phyloP scores from a whole-genome alignment of 164 flowering plant genomes.

The Vitis amurensis region DNA sequence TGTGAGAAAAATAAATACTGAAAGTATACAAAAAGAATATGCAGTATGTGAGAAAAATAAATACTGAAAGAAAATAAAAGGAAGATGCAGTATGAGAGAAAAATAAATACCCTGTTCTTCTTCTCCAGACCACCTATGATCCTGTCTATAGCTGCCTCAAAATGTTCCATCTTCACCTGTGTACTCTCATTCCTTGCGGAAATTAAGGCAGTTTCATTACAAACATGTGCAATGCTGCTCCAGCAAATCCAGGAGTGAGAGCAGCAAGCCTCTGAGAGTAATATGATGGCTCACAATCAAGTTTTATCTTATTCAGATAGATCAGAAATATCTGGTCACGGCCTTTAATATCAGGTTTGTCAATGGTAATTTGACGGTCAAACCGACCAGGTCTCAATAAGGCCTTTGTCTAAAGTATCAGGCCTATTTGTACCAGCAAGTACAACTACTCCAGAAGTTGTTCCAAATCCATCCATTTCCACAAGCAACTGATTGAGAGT shows the following conservation, averaged over 20 bases:
- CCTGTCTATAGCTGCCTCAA: conserved; percentile 86
- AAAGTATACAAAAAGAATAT: no score
- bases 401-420: conserved; percentile 87
- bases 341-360: conserved; percentile 84
- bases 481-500: conserved; percentile 88
- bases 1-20: no score
- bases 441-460: conserved; percentile 85
- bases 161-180: conserved; percentile 65
- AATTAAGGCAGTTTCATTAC: conserved; percentile 88
- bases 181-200: conserved; percentile 70
- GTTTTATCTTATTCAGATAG: conserved; percentile 67
- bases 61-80: conserved; percentile 22
- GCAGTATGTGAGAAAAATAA: neutral
- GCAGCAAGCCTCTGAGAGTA: conserved; percentile 85
- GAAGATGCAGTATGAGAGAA: neutral
- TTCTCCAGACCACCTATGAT: conserved; percentile 90
- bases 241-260: conserved; percentile 92
- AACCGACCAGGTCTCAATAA: conserved; percentile 88
- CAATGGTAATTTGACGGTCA: conserved; percentile 80
- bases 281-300: conserved; percentile 71
- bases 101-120: conserved; percentile 66
- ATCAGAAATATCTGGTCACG: conserved; percentile 76
- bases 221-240: conserved; percentile 92
- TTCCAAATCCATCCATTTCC: conserved; percentile 97
- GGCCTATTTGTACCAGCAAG: conserved; percentile 93